Conservation (phyloP, 2,329 filamentous ascomycete species). For the Leptodontidium sp. region DNA sequence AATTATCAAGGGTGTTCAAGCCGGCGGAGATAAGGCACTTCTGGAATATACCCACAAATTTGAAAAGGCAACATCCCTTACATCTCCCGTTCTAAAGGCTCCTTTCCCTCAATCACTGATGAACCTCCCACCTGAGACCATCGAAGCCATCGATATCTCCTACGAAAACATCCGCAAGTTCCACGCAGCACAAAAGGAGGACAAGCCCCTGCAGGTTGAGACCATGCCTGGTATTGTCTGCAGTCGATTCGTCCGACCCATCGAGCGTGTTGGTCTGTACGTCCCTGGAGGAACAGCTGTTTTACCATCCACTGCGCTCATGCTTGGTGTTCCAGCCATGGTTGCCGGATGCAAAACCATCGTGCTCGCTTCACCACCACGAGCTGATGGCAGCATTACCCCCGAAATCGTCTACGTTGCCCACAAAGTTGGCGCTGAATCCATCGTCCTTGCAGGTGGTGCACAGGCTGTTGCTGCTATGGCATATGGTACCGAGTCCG, state of each 20-base stretch:
- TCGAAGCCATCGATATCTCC: constrained; percentile 89
- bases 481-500: constrained; percentile 94
- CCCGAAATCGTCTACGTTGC: constrained; percentile 98
- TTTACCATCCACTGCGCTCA: constrained; percentile 94
- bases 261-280: constrained; percentile 96
- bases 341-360: constrained; percentile 97
- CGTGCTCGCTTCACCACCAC: constrained; percentile 89
- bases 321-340: constrained; percentile 97
- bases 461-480: constrained; percentile 96
- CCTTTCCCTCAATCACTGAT: constrained; percentile 88
- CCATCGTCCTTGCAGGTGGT: constrained; percentile 93
- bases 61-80: constrained; percentile 92
- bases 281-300: constrained; percentile 96
- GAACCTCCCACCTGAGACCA: constrained; percentile 83
- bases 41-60: constrained; percentile 97
- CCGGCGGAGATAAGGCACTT: constrained; percentile 85
- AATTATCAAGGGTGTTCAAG: constrained; percentile 87
- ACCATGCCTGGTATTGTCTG: constrained; percentile 98
- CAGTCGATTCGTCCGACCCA: constrained; percentile 89
- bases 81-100: constrained; percentile 86
- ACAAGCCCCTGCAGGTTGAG: constrained; percentile 84
- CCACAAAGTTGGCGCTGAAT: constrained; percentile 95
- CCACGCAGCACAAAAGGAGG: constrained; percentile 89
- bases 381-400: constrained; percentile 87
- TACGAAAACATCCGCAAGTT: constrained; percentile 96